Conservation (phyloP, 2,329 filamentous ascomycete species). For the Zymoseptoria passerinii region DNA sequence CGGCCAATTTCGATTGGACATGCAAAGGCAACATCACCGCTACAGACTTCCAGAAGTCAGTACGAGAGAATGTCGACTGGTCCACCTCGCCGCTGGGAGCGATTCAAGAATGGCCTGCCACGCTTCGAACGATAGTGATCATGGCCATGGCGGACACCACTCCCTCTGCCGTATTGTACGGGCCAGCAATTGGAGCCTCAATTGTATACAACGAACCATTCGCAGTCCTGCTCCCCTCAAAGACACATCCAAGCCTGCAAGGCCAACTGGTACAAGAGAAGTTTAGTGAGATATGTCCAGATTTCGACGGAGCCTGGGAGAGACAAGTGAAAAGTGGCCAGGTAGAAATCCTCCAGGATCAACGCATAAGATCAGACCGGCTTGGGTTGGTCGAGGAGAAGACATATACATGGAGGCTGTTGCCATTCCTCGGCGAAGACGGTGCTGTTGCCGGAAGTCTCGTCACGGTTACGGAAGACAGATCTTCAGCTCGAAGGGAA, state of each 20-base stretch:
- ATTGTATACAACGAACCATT: conserved; percentile 21
- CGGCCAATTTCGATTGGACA: conserved; percentile 13
- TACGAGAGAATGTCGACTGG: conserved; percentile 16
- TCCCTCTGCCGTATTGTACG: conserved; percentile 12
- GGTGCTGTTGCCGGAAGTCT: conserved; percentile 9
- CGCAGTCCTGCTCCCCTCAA: conserved; percentile 9
- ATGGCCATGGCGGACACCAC: conserved; percentile 10
- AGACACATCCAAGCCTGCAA: conserved; percentile 12
- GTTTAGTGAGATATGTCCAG: conserved; percentile 9
- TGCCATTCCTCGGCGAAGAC: conserved; percentile 13
- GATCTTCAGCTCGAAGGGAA: conserved; percentile 8
- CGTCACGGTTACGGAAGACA: conserved; percentile 14
- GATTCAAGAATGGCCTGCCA: conserved; percentile 11
- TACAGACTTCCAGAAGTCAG: conserved; percentile 11
- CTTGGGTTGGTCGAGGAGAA: conserved; percentile 17
- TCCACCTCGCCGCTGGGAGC: conserved; percentile 9
- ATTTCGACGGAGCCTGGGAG: conserved; percentile 8
- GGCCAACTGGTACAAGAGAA: conserved; percentile 5
- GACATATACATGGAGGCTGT: conserved; percentile 12
- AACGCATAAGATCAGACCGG: conserved; percentile 12
- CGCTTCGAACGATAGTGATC: conserved; percentile 10
- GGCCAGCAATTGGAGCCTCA: conserved; percentile 1
- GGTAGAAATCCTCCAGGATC: conserved; percentile 7
- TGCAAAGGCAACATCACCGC: conserved; percentile 1
- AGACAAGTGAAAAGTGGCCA: conserved; percentile 6